Evolutionary conservation across 169 alveolate species (phyloP).

Genomic region (Eimeria sp.): DNA sequence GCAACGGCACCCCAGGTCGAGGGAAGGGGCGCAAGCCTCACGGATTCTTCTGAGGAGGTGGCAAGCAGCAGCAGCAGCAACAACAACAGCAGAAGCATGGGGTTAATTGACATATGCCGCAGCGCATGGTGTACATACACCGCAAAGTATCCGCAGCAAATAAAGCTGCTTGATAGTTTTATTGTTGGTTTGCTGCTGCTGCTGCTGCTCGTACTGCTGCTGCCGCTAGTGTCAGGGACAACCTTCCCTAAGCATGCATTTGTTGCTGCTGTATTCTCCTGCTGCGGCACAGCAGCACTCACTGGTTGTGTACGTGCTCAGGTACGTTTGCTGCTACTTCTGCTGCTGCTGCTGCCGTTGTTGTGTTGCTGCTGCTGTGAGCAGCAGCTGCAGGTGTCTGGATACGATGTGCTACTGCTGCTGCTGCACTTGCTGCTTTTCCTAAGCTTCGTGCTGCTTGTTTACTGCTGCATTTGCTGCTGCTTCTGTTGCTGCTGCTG

Average conservation of each 20-base stretch:
- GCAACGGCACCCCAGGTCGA: neutral
- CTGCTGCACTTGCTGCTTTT: neutral
- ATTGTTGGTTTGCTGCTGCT: conserved; percentile 8
- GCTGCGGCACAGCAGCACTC: conserved; percentile 77
- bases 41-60: neutral
- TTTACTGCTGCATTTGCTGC: neutral
- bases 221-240: conserved; percentile 22
- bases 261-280: conserved; percentile 60
- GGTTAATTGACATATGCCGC: neutral
- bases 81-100: conserved; percentile 1
- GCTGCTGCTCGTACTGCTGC: conserved; percentile 46
- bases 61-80: conserved; percentile 3
- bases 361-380: neutral
- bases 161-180: conserved; percentile 31
- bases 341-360: conserved; percentile 28
- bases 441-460: neutral
- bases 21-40: neutral
- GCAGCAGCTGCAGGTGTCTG: neutral
- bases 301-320: conserved; percentile 48
- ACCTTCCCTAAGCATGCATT: conserved; percentile 49
- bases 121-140: conserved; percentile 19
- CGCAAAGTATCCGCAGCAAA: neutral
- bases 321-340: neutral
- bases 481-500: neutral
- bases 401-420: conserved; percentile 7